Evolutionary conservation across 345 rosid species (phyloP).

Genomic region (Citrus reticulata): DNA sequence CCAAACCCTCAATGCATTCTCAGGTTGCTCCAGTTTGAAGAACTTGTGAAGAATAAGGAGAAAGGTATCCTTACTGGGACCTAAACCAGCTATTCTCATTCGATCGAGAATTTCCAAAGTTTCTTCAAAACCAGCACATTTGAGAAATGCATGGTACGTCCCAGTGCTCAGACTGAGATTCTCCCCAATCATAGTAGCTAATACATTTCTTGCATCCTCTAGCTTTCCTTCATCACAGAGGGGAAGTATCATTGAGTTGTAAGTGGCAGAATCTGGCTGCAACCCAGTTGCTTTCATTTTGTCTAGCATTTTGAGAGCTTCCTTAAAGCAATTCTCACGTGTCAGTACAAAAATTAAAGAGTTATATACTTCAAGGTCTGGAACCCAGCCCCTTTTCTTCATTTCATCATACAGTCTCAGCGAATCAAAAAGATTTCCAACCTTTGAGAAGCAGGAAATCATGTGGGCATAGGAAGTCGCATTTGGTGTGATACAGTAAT

Average conservation of each 20-base stretch:
- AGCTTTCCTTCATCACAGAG: conserved; percentile 54
- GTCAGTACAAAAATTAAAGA: conserved; percentile 72
- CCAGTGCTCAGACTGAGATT: conserved; percentile 50
- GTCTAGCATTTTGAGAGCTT: conserved; percentile 60
- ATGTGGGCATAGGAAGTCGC: conserved; percentile 58
- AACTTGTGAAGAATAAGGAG: conserved; percentile 50
- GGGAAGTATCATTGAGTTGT: conserved; percentile 67
- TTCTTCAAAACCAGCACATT: conserved; percentile 42
- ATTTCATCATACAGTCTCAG: conserved; percentile 79
- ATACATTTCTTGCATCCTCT: conserved; percentile 55
- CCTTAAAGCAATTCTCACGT: conserved; percentile 58
- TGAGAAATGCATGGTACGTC: conserved; percentile 76
- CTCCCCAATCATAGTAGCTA: conserved; percentile 55
- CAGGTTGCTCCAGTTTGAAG: conserved; percentile 56
- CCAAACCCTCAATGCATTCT: conserved; percentile 71
- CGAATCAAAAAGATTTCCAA: conserved; percentile 78
- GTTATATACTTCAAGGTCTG: conserved; percentile 62
- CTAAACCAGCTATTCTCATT: conserved; percentile 58
- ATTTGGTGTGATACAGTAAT: conserved; percentile 59
- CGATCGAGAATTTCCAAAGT: conserved; percentile 45
- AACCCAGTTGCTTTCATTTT: conserved; percentile 55
- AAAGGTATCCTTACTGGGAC: conserved; percentile 62
- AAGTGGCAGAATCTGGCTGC: conserved; percentile 64
- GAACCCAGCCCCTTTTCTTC: conserved; percentile 73
- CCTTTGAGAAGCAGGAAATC: conserved; percentile 86